Base-by-base conservation (phyloP, 352 stramenopile genomes). In the Plasmopara halstedii region DNA sequence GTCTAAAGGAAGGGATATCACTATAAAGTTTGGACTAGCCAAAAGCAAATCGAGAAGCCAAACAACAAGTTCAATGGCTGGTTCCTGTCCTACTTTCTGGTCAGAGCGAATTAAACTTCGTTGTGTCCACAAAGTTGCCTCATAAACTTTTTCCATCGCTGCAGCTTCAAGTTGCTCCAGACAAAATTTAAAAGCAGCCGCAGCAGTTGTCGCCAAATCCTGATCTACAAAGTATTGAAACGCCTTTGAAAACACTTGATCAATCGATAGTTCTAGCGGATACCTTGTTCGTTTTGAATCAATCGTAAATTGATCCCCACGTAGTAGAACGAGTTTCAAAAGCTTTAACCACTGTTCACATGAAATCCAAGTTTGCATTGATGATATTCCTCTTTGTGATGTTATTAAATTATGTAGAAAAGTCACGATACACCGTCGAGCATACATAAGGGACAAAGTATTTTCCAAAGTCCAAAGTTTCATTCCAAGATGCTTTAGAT, bases 51-150 rank as follows among this genome's bases (percentile, higher is more conserved):
- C 71, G 13, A 87, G 26, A 10, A 90, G 39, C 77, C 77, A 95
- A 4, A 67, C 42, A 15, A 70, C 69, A 6, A 92, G 49, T 52
- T 96, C 83, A n/a, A 96, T 62, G 13, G 64, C 76, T 11, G 85
- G 78, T 13, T 91, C 77, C n/a, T 59, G 32, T 6, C 70, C 7
- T 11, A 75, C 70, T 2, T 46, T 55, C 6, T 46, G 47, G 42
- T 95, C 84, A 6, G 58, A n/a, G 14, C 65, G 62, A 35, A 48
- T 31, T 3, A 92, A 56, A 2, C 77, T 72, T 13, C 80, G 64
- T 21, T 94, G 70, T 0, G 81, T 93, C 87, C 85, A 96, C 17
- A 90, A 25, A 19, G 57, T 35, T 0, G 85, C 76, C 52, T 91
- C 73, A 23, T 71, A 93, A 0, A 45, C 10, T 18, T 80, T 67